Evolutionary conservation across 768 basidiomycete species (phyloP).

Genomic region (Leccinum arenicola): DNA sequence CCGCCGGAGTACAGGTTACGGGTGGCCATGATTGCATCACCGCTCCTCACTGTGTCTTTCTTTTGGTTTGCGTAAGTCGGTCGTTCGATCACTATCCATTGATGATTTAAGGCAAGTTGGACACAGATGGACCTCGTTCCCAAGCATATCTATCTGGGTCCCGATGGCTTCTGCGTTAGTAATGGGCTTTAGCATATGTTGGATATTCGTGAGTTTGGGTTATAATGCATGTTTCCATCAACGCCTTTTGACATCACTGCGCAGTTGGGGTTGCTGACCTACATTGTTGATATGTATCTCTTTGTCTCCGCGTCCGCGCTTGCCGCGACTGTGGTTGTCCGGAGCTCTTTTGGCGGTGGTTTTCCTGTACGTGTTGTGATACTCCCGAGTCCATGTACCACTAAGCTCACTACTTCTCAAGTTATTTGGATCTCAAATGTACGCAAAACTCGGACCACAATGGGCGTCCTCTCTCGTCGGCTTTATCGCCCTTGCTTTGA

Average conservation of each 20-base stretch:
- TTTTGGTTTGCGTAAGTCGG: conserved; percentile 60
- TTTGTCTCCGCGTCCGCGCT: conserved; percentile 55
- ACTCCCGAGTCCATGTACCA: neutral
- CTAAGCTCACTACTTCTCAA: conserved; percentile 9
- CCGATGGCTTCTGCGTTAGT: conserved; percentile 49
- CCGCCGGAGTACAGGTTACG: conserved; percentile 60
- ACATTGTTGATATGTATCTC: conserved; percentile 61
- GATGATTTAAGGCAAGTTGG: neutral
- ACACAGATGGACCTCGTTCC: conserved; percentile 56
- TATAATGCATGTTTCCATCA: neutral
- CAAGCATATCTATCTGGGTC: conserved; percentile 49
- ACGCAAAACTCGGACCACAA: conserved; percentile 42
- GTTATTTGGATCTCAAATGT: conserved; percentile 59
- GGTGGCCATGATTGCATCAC: conserved; percentile 48
- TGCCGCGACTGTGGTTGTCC: conserved; percentile 49
- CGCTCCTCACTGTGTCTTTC: conserved; percentile 50
- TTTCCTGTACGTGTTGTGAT: conserved; percentile 35
- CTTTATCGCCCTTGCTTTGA: conserved; percentile 47
- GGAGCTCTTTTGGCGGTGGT: conserved; percentile 51
- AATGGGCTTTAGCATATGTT: conserved; percentile 52
- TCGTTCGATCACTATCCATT: neutral
- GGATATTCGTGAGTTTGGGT: conserved; percentile 48
- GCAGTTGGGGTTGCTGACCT: conserved; percentile 54
- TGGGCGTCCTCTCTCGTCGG: conserved; percentile 63
- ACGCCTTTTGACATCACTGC: neutral